A percentile compares a stretch with the other conserved stretches of the same genome.
Evolutionary conservation across 75 land plant genomes (phyloP).

Genomic region (Cunninghamia lanceolata): DNA sequence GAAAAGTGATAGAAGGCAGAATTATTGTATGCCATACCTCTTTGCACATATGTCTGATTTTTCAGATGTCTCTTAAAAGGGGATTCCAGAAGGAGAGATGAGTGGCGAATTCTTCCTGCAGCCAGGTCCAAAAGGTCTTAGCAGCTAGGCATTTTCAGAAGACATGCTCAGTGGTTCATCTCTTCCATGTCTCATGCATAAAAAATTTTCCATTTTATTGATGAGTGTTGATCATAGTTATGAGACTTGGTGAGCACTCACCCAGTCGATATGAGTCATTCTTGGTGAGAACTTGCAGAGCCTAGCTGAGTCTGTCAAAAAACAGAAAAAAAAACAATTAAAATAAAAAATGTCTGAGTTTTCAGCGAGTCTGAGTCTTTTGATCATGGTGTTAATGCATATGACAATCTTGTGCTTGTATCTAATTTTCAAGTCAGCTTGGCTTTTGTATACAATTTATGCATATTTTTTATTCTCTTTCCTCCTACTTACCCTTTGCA

Average conservation of each 20-base stretch:
- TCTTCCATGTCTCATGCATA: background rate
- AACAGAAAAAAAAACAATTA: too few species aligned
- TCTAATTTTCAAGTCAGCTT: background rate
- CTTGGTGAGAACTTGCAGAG: background rate
- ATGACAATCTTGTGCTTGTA: background rate
- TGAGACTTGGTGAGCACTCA: too few species aligned
- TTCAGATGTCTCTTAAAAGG: background rate
- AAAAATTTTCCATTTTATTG: background rate
- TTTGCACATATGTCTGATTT: background rate
- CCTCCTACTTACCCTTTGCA: too few species aligned
- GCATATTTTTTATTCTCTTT: too few species aligned
- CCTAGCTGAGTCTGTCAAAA: background rate
- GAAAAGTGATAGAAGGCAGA: background rate
- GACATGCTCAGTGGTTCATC: background rate
- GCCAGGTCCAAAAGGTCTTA: background rate
- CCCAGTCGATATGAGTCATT: background rate
- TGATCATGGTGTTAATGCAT: too few species aligned
- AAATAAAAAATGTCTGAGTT: too few species aligned
- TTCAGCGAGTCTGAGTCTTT: too few species aligned
- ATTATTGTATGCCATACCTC: background rate
- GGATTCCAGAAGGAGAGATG: background rate
- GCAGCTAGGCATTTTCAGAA: background rate
- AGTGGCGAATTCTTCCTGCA: background rate
- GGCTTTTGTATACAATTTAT: background rate
- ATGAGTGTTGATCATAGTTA: background rate